Evolutionary conservation across 352 stramenopile genomes (phyloP).

Genomic region (Globisporangium sylvaticum): DNA sequence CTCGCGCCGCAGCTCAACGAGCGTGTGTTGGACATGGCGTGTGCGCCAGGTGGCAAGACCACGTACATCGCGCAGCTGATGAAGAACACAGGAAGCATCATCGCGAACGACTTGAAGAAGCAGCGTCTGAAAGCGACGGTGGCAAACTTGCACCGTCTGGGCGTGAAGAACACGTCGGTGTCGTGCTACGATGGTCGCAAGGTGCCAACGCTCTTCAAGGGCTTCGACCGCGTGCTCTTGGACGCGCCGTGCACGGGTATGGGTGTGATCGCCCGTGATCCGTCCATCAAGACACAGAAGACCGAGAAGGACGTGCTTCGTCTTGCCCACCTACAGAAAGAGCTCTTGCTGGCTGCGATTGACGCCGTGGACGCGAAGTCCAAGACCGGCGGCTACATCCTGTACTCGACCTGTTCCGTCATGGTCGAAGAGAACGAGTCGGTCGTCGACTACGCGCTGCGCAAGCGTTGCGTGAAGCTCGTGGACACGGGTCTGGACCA

Average conservation of each 20-base stretch:
- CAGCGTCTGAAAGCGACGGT: slow-evolving; percentile 96
- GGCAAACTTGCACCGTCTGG: slow-evolving; percentile 98
- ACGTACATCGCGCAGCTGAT: slow-evolving; percentile 99
- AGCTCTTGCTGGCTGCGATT: slow-evolving; percentile 98
- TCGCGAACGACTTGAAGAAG: slow-evolving; percentile 99
- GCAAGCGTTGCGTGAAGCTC: slow-evolving; percentile 98
- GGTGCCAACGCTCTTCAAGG: slow-evolving; percentile 91
- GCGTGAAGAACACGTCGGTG: slow-evolving; percentile 97
- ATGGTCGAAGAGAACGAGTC: slow-evolving; percentile 94
- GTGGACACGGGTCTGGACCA: slow-evolving; percentile 97
- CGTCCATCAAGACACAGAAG: slow-evolving; percentile 98
- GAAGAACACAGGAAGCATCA: slow-evolving; percentile 97
- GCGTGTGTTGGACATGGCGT: slow-evolving; percentile 97
- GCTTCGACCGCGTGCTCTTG: slow-evolving; percentile 98
- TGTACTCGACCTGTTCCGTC: slow-evolving; percentile 98
- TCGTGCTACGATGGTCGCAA: slow-evolving; percentile 97
- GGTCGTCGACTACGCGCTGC: slow-evolving; percentile 98
- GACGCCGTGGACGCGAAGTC: slow-evolving; percentile 96
- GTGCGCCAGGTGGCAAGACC: slow-evolving; percentile 98
- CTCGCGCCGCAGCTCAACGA: slow-evolving; percentile 96
- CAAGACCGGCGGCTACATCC: slow-evolving; percentile 95
- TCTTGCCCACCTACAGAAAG: slow-evolving; percentile 97
- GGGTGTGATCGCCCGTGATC: slow-evolving; percentile 98
- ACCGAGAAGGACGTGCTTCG: slow-evolving; percentile 89
- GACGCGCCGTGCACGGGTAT: slow-evolving; percentile 98